Conservation (phyloP, 73 alveolate species). For the Stentor coeruleus region DNA sequence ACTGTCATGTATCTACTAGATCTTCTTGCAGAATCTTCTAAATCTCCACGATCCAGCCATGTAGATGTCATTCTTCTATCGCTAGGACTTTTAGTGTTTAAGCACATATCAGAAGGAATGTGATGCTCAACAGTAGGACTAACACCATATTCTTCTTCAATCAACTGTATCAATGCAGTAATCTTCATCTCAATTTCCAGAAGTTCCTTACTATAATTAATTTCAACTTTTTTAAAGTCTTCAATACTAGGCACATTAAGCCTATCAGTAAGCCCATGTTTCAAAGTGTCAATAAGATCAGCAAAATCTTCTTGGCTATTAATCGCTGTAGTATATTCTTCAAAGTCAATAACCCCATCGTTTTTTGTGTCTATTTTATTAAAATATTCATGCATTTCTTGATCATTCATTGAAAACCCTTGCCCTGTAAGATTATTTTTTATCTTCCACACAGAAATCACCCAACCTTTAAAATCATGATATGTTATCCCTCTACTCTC, state of each 20-base stretch:
- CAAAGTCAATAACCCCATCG: slow-evolving; percentile 4
- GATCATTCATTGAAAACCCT: background rate
- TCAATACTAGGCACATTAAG: background rate
- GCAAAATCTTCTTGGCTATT: background rate
- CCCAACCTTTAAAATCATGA: background rate
- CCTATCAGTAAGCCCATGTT: background rate
- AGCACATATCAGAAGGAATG: background rate
- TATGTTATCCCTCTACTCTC: background rate
- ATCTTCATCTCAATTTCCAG: slow-evolving; percentile 15
- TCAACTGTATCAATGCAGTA: background rate
- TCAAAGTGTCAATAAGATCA: background rate
- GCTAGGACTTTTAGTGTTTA: no score
- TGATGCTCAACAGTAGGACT: background rate
- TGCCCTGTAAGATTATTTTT: background rate
- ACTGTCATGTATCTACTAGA: no score
- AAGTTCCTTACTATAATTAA: background rate
- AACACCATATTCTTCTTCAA: background rate
- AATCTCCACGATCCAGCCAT: no score
- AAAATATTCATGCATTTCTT: background rate
- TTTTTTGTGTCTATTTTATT: background rate
- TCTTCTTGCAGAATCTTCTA: no score
- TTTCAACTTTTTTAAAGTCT: background rate
- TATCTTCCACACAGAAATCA: slow-evolving; percentile 5
- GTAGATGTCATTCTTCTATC: no score
- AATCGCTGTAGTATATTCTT: slow-evolving; percentile 3